A percentile compares a stretch with the other conserved stretches of the same genome.
These are phyloP conservation scores for Wallacemonas collosoma DNA, from an alignment of 208 protist species.

Conservation along the genomic window DNA sequence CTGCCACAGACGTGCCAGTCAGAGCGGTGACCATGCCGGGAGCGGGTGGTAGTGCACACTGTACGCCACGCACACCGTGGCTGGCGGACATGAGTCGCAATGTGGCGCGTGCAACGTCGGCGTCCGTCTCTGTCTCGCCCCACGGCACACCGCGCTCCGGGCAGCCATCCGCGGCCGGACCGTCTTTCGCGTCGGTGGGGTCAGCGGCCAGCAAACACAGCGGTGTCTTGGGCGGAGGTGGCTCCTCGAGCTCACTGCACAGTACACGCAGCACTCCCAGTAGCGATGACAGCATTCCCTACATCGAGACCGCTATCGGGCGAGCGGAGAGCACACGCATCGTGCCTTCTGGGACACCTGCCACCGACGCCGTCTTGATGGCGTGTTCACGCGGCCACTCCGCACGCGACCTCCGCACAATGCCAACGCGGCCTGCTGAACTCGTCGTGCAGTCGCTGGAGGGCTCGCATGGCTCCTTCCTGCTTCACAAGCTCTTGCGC, in stretches of 20 bases:
- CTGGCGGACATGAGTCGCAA: neutral
- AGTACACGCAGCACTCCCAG: neutral
- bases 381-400: neutral
- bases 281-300: conserved; percentile 13
- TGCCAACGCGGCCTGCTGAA: neutral
- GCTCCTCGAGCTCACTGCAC: too few species aligned
- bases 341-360: neutral
- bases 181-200: neutral
- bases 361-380: neutral
- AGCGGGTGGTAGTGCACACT: neutral
- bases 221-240: too few species aligned
- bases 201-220: neutral
- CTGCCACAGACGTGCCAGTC: too few species aligned
- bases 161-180: too few species aligned
- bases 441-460: conserved; percentile 1
- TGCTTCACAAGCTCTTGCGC: neutral
- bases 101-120: too few species aligned
- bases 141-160: too few species aligned
- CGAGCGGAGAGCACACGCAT: neutral
- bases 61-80: conserved; percentile 16
- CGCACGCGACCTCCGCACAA: neutral
- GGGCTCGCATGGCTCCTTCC: conserved; percentile 1
- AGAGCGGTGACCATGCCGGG: neutral
- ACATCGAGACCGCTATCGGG: neutral
- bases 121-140: too few species aligned